Evolutionary conservation across 352 stramenopile species (phyloP).

Genomic region (Phytophthora sansomeana): DNA sequence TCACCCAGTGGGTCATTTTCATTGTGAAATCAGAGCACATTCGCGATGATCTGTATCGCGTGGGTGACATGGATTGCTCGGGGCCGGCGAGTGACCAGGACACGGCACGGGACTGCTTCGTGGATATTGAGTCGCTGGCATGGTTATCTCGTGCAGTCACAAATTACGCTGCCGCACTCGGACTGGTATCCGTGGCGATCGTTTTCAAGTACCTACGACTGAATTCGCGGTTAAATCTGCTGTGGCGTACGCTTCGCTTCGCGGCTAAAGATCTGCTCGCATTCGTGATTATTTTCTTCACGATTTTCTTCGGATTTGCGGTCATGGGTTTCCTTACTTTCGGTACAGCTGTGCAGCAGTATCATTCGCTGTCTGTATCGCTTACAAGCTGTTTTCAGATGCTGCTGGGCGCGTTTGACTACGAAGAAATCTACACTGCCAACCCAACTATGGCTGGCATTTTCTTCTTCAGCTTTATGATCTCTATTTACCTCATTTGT

Average conservation of each 20-base stretch:
- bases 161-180: conserved; percentile 65
- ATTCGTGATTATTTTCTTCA: conserved; percentile 85
- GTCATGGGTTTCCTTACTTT: conserved; percentile 86
- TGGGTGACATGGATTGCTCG: conserved; percentile 64
- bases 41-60: conserved; percentile 54
- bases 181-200: conserved; percentile 76
- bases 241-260: conserved; percentile 84
- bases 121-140: conserved; percentile 64
- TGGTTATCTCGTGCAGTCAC: conserved; percentile 57
- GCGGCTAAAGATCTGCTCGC: conserved; percentile 76
- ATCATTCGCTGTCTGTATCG: conserved; percentile 75
- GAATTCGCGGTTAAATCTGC: conserved; percentile 77
- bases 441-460: conserved; percentile 79
- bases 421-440: conserved; percentile 68
- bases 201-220: conserved; percentile 87
- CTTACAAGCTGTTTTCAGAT: conserved; percentile 87
- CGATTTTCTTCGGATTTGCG: conserved; percentile 79
- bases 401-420: conserved; percentile 82
- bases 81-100: conserved; percentile 53
- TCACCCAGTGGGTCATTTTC: conserved; percentile 68
- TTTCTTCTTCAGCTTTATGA: conserved; percentile 89
- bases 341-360: conserved; percentile 66
- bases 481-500: conserved; percentile 82
- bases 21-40: conserved; percentile 60
- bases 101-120: conserved; percentile 55